Base-by-base conservation (phyloP, 257 asterid species). In the Primulina tabacum region DNA sequence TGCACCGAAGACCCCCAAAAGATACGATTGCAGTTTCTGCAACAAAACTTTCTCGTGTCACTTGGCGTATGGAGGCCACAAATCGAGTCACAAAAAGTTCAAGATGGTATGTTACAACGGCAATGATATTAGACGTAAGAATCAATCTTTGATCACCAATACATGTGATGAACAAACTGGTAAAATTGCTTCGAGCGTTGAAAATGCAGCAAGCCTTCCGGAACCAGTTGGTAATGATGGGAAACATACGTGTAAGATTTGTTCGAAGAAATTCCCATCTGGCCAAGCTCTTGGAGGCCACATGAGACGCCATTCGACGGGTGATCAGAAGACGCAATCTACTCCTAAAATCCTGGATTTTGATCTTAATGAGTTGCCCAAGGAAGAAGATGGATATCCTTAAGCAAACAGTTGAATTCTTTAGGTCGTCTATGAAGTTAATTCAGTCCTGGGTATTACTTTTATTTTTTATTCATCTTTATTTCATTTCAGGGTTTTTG, bases 21-120 rank as follows among this genome's bases (percentile, higher is more conserved):
- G 4, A 47, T 47, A 47, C 18, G 18, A 7, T 47, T 47, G 55
- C 55, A 4, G 55, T 16, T 3, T 47, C 18, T 47, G 55, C 55
- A 16, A 2, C 18, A 47, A 47, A 67, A 6, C 10, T 1, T 87
- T 85, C 29, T 0, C 74, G 0, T 65, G 70, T 3, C 85, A 78
- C 38, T 88, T 81, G 56, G 96, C 87, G 0, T 60, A 87, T 26
- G 92, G 95, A 0, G 96, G 96, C 0, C 95, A 90, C 29, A 75
- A 72, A 40, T 80, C 90, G 0, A 90, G 89, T 57, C 95, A 90
- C 74, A 82, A 65, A 40, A 87, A 85, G 82, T 28, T 77, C 65
- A 82, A 37, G 75, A 9, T 83, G 0, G 57, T 6, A 55, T n/a
- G 52, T 82, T 6, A 40, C 20, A 84, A 81, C 64, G 43, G 84